Evolutionary conservation across 2,329 filamentous ascomycete genomes (phyloP).

Genomic region (Grosmannia penicillata): DNA sequence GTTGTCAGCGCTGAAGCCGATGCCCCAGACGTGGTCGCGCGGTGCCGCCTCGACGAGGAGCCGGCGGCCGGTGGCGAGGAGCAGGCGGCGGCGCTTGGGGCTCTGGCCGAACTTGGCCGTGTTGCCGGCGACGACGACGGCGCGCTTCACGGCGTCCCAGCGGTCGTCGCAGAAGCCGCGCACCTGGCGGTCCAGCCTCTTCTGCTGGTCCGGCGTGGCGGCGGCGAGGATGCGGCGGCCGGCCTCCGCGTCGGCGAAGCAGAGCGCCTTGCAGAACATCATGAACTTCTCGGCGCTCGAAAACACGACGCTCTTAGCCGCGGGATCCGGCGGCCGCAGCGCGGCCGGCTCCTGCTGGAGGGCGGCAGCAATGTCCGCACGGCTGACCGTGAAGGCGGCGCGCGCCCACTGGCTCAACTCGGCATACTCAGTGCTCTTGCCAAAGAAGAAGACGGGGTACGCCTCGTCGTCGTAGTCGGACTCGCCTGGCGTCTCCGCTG

Average conservation of each 20-base stretch:
- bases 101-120: slow-evolving; percentile 41
- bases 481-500: background rate
- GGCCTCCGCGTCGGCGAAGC: slow-evolving; percentile 16
- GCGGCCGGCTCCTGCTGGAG: slow-evolving; percentile 11
- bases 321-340: background rate
- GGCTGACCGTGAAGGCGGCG: slow-evolving; percentile 15
- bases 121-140: slow-evolving; percentile 43
- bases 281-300: slow-evolving; percentile 24
- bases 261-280: slow-evolving; percentile 25
- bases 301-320: slow-evolving; percentile 15
- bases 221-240: background rate
- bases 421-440: slow-evolving; percentile 15
- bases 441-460: slow-evolving; percentile 17
- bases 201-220: slow-evolving; percentile 4
- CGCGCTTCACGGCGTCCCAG: slow-evolving; percentile 22
- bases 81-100: slow-evolving; percentile 25
- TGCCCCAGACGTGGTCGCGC: slow-evolving; percentile 48
- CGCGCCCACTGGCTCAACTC: slow-evolving; percentile 21
- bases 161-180: slow-evolving; percentile 2
- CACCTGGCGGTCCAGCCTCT: slow-evolving; percentile 6
- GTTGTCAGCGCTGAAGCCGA: slow-evolving; percentile 40
- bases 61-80: slow-evolving; percentile 43
- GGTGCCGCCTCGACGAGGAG: slow-evolving; percentile 50
- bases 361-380: slow-evolving; percentile 15
- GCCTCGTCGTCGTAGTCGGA: slow-evolving; percentile 2